Conservation (phyloP, 306 rosid species). For the Parietaria judaica region DNA sequence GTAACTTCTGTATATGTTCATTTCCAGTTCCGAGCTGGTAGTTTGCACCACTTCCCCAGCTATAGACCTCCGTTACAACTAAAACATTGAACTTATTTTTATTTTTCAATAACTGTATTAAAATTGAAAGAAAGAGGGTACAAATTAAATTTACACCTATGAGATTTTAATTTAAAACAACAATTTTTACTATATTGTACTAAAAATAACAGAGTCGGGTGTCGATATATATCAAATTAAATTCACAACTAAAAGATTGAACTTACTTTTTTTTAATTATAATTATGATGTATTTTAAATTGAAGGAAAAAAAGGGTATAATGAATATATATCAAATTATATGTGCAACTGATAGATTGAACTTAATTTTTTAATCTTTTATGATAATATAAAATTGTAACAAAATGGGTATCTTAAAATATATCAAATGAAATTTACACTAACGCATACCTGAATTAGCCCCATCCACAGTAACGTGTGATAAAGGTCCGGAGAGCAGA, state of each 20-base stretch:
- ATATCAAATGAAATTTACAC: slow-evolving; percentile 17
- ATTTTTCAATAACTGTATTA: too few species aligned
- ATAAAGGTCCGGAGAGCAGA: slow-evolving; percentile 79
- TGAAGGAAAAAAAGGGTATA: too few species aligned
- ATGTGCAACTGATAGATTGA: too few species aligned
- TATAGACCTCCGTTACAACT: slow-evolving; percentile 79
- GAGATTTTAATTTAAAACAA: too few species aligned
- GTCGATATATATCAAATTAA: too few species aligned
- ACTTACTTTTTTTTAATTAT: background rate
- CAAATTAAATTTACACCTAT: too few species aligned
- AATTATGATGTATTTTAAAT: too few species aligned
- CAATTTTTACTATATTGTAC: too few species aligned
- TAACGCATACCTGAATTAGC: slow-evolving; percentile 45
- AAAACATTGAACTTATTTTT: slow-evolving; percentile 14
- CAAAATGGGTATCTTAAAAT: slow-evolving; percentile 15
- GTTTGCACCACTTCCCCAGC: slow-evolving; percentile 98
- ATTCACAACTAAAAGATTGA: slow-evolving; percentile 21
- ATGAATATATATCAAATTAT: too few species aligned
- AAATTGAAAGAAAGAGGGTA: too few species aligned
- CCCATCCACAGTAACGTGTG: slow-evolving; percentile 48
- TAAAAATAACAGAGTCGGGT: too few species aligned
- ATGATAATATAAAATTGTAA: slow-evolving; percentile 4
- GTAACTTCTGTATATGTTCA: slow-evolving; percentile 78
- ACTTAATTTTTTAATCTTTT: background rate
- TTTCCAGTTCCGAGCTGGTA: slow-evolving; percentile 99